Evolutionary conservation across 805 yeast species (phyloP).

Genomic region (Saturnispora kantuleensis): DNA sequence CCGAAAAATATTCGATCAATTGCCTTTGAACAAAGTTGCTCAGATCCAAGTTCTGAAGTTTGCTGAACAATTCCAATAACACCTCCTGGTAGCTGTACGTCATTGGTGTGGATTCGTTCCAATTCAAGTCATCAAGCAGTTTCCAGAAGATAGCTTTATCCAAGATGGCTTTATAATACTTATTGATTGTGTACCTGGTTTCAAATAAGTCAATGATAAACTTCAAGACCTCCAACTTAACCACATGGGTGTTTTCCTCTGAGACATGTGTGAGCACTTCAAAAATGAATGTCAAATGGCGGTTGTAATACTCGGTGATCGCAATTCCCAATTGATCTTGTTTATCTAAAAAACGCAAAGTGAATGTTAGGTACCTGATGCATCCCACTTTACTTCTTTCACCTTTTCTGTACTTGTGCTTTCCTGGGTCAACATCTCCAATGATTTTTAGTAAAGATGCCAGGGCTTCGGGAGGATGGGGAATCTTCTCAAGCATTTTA

Average conservation of each 20-base stretch:
- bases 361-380: slow-evolving; percentile 12
- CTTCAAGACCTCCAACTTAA: slow-evolving; percentile 13
- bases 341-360: slow-evolving; percentile 10
- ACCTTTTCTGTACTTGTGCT: slow-evolving; percentile 3
- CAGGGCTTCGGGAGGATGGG: slow-evolving; percentile 10
- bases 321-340: slow-evolving; percentile 9
- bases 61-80: slow-evolving; percentile 14
- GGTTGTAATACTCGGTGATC: slow-evolving; percentile 13
- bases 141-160: slow-evolving; percentile 12
- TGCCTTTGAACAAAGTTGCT: slow-evolving; percentile 7
- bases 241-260: slow-evolving; percentile 1
- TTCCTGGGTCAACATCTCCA: slow-evolving; percentile 5
- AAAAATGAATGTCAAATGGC: slow-evolving; percentile 13
- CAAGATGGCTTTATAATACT: slow-evolving; percentile 9
- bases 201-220: slow-evolving; percentile 12
- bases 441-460: slow-evolving; percentile 16
- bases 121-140: slow-evolving; percentile 4
- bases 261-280: slow-evolving; percentile 12
- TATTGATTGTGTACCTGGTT: slow-evolving; percentile 8
- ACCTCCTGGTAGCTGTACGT: slow-evolving; percentile 2
- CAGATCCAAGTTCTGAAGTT: slow-evolving; percentile 12
- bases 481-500: slow-evolving; percentile 11
- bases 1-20: slow-evolving; percentile 15
- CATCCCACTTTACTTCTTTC: slow-evolving; percentile 17
- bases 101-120: slow-evolving; percentile 2